Evolutionary conservation across 805 yeast species (phyloP), one percentile per base, ranked within the genome.

Genomic region (Lipomyces yamadae): DNA sequence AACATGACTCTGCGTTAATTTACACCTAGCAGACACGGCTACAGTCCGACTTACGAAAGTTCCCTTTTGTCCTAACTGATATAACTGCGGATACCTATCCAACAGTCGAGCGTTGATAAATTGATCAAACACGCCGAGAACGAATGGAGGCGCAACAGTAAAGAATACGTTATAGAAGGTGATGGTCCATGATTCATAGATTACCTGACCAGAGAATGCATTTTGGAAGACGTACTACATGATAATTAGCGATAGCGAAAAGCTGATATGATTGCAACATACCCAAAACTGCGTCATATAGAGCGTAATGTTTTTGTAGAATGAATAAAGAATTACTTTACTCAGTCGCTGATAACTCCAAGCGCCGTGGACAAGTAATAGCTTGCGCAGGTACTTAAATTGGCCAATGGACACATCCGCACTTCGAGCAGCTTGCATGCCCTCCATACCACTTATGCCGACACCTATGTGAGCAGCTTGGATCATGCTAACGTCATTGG

Each of bases 401-500:
- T 95, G 98, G 0, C 97, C 98, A 78, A 96, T 92, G 0, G 98
- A 92, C 67, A 95, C 87, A 81, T 95, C 99, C 0, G 99, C 98
- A 77, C 96, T 89, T 77, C 99, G 85, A 0, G 99, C 98, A 10
- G 99, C 99, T 79, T 95, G 99, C 92, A 93, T 92, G 72, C 99
- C 99, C 80, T 95, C 99, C 94, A 92, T 89, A 71, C 99, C 99
- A 78, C 96, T 91, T 70, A 95, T 96, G 76, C 99, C 99, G 32
- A 95, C 97, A 70, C 99, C 99, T 62, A 95, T 97, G 78, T 95
- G 98, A 0, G 99, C 99, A 15, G 99, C 98, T 78, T 95, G 99
- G 71, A 95, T 95, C 99, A 95, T 95, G 48, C 97, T 89, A 53
- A 95, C 99, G 80, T 95, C 99, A 76, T 95, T 95, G 2, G 99